A percentile compares a stretch with the other conserved stretches of the same genome.
These are phyloP conservation scores for Candida smagusa DNA, from an alignment of 1,139 yeast genomes.

Conservation along the genomic window DNA sequence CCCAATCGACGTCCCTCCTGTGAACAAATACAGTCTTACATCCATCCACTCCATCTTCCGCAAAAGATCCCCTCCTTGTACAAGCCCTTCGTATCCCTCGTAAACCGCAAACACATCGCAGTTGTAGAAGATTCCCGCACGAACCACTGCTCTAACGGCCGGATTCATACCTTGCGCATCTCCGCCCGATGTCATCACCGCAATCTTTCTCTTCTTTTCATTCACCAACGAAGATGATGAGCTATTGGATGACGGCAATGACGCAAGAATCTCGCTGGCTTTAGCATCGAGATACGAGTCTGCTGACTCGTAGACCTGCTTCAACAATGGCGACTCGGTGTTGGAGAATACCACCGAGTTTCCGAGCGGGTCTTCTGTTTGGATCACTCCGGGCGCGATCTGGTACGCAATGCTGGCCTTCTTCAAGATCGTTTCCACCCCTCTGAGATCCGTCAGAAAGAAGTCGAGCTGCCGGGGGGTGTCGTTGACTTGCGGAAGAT, in stretches of 20 bases:
- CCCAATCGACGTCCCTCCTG: slow-evolving; percentile 81
- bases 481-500: slow-evolving; percentile 29
- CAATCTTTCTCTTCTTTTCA: slow-evolving; percentile 41
- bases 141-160: slow-evolving; percentile 72
- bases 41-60: slow-evolving; percentile 73
- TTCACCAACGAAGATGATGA: slow-evolving; percentile 8
- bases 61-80: slow-evolving; percentile 64
- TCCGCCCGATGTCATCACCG: slow-evolving; percentile 86
- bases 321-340: slow-evolving; percentile 27
- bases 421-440: slow-evolving; percentile 34
- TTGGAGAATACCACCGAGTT: slow-evolving; percentile 47
- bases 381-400: slow-evolving; percentile 11
- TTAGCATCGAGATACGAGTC: slow-evolving; percentile 24
- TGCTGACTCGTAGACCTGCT: slow-evolving; percentile 25
- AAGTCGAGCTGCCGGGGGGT: slow-evolving; percentile 41
- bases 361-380: slow-evolving; percentile 55
- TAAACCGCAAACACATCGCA: slow-evolving; percentile 71
- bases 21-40: slow-evolving; percentile 69
- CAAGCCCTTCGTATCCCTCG: slow-evolving; percentile 79
- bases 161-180: slow-evolving; percentile 90
- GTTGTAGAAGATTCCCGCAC: slow-evolving; percentile 68
- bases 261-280: slow-evolving; percentile 14
- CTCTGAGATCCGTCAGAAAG: slow-evolving; percentile 48
- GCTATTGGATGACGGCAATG: slow-evolving; percentile 9
- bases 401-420: slow-evolving; percentile 15